Base-by-base conservation (phyloP, 768 basidiomycete species). In the Rhodotorula sphaerocarpa region DNA sequence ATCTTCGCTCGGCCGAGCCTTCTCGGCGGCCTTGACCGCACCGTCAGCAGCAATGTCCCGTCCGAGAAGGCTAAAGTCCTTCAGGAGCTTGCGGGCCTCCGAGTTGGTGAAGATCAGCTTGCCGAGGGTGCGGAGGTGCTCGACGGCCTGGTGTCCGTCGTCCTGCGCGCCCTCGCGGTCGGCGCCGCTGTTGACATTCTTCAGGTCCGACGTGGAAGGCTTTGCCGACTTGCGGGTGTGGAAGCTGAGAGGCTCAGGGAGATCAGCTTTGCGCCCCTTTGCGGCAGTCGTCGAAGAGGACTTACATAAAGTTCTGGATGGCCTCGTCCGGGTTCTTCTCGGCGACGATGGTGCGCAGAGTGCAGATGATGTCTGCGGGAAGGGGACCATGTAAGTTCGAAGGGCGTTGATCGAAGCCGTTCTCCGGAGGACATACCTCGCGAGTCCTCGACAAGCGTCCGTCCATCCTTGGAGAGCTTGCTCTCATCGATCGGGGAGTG, bases 61-160 rank as follows among this genome's bases (percentile, higher is more conserved):
- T 5, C 66, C 77, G 63, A 78, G 72, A 56, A 76, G 66, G 34
- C 76, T 75, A 55, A 77, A 57, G 66, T 78, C 78, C 50, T 71
- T 73, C 31, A 72, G 51, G 44, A 74, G 70, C 66, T 68, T 68
- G 42, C 66, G 63, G 28, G 64, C 67, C 51, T 72, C 78, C 0
- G 87, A 86, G 77, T 99, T 99, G 73, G 92, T 93, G 65, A 90
- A 79, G 71, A 96, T 79, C 71, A 96, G 85, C 46, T 71, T 73
- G 47, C 66, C 79, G 50, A 99, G 82, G 0, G 90, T 91, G 67
- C 91, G 88, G 21, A 96, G 82, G 75, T 96, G 89, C 58, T 81
- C 80, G 50, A 87, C 82, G 27, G 90, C 88, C 74, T 82, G 74
- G 61, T 84, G 77, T 36, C 79, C 78, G 50, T 91, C 87, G n/a